phyloP scores from a whole-genome alignment of 2,329 filamentous ascomycete genomes.

The Dactylonectria macrodidyma region DNA sequence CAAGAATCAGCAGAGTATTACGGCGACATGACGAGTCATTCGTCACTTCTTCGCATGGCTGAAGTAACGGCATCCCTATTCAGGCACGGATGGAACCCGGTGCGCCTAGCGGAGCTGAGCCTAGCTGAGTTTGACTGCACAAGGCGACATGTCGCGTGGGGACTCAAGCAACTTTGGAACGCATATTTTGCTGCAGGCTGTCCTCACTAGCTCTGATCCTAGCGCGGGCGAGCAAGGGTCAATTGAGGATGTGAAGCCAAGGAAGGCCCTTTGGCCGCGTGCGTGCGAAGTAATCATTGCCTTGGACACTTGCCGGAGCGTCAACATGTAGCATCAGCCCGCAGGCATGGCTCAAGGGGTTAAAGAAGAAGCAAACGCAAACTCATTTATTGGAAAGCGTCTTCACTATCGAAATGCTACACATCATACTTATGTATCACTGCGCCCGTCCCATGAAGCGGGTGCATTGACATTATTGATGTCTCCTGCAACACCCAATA shows the following conservation, averaged over 20 bases:
- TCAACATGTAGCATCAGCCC: not conserved
- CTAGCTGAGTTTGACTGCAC: not conserved
- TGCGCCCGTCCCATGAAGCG: not conserved
- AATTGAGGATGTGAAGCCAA: constrained; percentile 4
- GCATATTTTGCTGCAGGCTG: constrained; percentile 10
- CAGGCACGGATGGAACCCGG: not conserved
- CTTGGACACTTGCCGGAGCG: not conserved
- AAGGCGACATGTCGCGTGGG: constrained; percentile 16
- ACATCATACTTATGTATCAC: not conserved
- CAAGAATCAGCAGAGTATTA: not conserved
- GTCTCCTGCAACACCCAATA: not conserved
- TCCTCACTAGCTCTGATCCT: constrained; percentile 1
- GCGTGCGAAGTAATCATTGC: too few relatives aligned
- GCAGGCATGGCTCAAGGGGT: not conserved
- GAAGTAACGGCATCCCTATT: not conserved
- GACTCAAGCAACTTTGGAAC: not conserved
- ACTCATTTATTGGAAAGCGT: not conserved
- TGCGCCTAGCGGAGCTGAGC: constrained; percentile 1
- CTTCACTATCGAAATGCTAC: constrained; percentile 1
- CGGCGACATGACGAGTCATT: constrained; percentile 26
- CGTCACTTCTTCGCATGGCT: constrained; percentile 2
- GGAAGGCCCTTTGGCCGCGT: constrained; percentile 2
- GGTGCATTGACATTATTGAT: not conserved
- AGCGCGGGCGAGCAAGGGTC: not conserved
- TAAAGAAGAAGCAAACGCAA: not conserved